Base-by-base conservation (phyloP, 257 asterid species). In the Rehmannia glutinosa region DNA sequence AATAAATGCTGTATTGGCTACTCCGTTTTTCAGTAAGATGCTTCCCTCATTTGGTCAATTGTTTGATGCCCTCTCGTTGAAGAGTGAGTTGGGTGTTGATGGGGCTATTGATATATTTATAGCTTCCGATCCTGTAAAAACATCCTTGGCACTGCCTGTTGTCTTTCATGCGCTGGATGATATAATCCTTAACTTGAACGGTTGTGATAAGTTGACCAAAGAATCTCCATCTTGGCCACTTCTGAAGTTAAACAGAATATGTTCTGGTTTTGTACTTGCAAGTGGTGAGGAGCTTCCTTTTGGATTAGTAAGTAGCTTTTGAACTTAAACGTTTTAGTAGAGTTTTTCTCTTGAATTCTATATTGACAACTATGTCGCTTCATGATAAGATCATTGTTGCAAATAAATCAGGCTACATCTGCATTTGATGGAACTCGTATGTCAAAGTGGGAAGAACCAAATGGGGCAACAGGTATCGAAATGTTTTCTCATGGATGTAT, bases 391-490 rank as follows among this genome's bases (percentile, higher is more conserved):
- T 53, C 62, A 47, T 66, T 62, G 15, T 50, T 39, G 45, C 33
- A 15, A 35, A 76, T 59, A 54, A 71, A 65, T 64, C 81, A 93
- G 98, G 91, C 85, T 32, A 82, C 94, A 35, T 90, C 87, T 63
- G 96, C 98, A 70, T 93, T 93, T 86, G 98, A 93, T 82, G 98
- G 98, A 72, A 90, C 92, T 73, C 92, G 97, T 59, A 69, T 93
- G 92, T 93, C 98, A 68, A 90, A 93, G 91, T 93, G 96, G 97
- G 96, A 93, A 78, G 97, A 93, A 70, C 98, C 98, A 71, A 88
- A 86, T 83, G 97, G 98, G 61, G 93, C 96, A 45, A 78, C 78
- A 87, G 97, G 97, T 93, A 85, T 68, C 23, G 68, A 62, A 75
- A 52, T 42, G 69, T 36, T 75, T 23, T 57, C 51, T 27, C n/a